Evolutionary conservation across 2,329 filamentous ascomycete genomes (phyloP), one percentile per base, ranked within the genome.

Genomic region (Aaosphaeria arxii): DNA sequence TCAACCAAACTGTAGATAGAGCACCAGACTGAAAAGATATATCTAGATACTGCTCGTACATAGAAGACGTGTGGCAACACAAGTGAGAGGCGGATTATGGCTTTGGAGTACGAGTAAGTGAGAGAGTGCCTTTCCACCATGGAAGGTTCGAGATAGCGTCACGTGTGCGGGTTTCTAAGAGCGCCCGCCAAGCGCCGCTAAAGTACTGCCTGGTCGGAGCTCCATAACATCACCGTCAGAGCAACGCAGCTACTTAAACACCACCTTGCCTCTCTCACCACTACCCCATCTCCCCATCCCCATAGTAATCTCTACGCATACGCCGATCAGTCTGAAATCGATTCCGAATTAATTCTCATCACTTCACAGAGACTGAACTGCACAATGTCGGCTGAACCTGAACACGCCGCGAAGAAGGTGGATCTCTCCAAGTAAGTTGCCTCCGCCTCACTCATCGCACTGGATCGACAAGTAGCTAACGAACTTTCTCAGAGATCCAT

Each of bases 401-500:
- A 72, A 49, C 74, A 77, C 68, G 54, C 17, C 17, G 17, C 66
- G 54, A 74, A 75, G 67, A 77, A 78, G 72, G 68, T 72, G 66
- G 76, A 78, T 62, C 69, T 77, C 43, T 66, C 67, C 59, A 70
- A 74, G 72, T 74, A 61, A 53, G 72, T 68, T 7, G 11, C 30
- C 47, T n/a, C 30, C 45, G 48, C 30, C 41, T 40, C 52, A 50
- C 50, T 51, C 47, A 46, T 40, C 45, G 35, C 46, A 7, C 29
- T 30, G 42, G 24, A 49, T 13, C 40, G 39, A 30, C 30, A 45
- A 55, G 51, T 48, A 60, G 59, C 73, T 83, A 70, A 83, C 69
- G 46, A 43, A n/a, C 13, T 41, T 36, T 47, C 17, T 24, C 61
- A 96, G 91, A 77, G 91, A 96, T 75, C 79, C 88, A 70, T 96